Evolutionary conservation across 2,329 filamentous ascomycete species (phyloP), one percentile per base, ranked within the genome.

Genomic region (Xylariales sp.): DNA sequence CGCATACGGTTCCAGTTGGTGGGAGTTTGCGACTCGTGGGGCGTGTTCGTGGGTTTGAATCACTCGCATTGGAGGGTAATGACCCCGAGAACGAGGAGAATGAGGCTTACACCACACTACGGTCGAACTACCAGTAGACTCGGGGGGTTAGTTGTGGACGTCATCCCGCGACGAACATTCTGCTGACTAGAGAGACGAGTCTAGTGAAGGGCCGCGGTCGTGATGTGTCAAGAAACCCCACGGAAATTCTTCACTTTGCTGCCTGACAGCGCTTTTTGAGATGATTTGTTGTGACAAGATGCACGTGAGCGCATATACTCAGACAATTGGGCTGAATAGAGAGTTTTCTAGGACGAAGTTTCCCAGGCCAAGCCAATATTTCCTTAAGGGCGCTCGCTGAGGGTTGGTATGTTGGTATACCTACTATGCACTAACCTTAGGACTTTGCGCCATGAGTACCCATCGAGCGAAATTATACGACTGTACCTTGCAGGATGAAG

Each of bases 401-500:
- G 34, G 54, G 16, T 18, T 23, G 23, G 23, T 23, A 23, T 23
- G 23, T 23, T 23, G 23, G 23, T 23, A 23, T 23, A 23, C 23
- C 23, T 23, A 23, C 23, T 23, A 23, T 23, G 23, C 23, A 23
- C 23, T 23, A 23, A 23, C 23, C 23, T 23, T 23, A 23, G 36
- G 45, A 34, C 23, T 54, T 45, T 59, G 49, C 28, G n/a, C 48
- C 23, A 41, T 39, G 23, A 34, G 50, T 45, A 45, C 28, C 48
- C 16, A 56, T 68, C 36, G 45, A 36, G 49, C 32, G 36, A 53
- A 30, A 41, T 50, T 36, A 36, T 48, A 56, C 64, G 58, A 30
- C 39, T 57, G 64, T 69, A 59, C 67, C 67, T 67, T 67, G 64
- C 67, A 69, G 64, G 46, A 61, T 66, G 63, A 50, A 41, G 36